Conservation (phyloP, 129 eudicot genomes). For the Flaveria sonorensis region DNA sequence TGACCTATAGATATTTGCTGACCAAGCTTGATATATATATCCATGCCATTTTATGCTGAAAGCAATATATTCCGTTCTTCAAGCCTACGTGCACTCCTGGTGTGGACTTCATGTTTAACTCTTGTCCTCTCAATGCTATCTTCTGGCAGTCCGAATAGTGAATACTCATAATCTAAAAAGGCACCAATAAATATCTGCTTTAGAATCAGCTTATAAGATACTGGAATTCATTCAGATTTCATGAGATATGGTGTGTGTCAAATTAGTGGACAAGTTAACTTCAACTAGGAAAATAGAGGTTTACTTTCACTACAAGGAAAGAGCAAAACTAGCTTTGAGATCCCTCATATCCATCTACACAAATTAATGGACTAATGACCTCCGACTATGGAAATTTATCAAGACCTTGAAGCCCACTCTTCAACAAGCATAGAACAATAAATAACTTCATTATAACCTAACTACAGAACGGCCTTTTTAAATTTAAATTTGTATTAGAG, state of each 20-base stretch:
- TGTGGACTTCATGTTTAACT: conserved; percentile 78
- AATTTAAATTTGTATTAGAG: neutral
- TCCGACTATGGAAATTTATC: neutral
- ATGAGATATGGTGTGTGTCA: neutral
- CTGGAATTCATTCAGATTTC: neutral
- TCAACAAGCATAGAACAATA: neutral
- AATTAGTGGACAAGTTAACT: neutral
- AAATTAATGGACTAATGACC: neutral
- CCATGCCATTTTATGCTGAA: conserved; percentile 89
- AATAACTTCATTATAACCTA: conserved; percentile 12
- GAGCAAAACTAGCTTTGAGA: conserved; percentile 9
- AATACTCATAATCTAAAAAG: conserved; percentile 76
- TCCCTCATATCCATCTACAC: neutral
- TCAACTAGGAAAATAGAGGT: neutral
- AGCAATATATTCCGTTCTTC: conserved; percentile 85
- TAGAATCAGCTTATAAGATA: conserved; percentile 20
- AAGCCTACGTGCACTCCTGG: conserved; percentile 79
- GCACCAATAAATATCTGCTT: conserved; percentile 17
- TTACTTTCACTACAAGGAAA: neutral
- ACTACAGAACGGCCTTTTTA: neutral
- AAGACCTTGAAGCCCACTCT: conserved; percentile 4
- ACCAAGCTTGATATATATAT: conserved; percentile 95
- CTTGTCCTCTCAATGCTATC: conserved; percentile 62
- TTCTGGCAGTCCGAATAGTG: conserved; percentile 76
- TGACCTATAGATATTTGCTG: conserved; percentile 91